These are phyloP conservation scores for Lepidopterella palustris DNA, from an alignment of 495 filamentous ascomycete genomes.

Conservation along the genomic window DNA sequence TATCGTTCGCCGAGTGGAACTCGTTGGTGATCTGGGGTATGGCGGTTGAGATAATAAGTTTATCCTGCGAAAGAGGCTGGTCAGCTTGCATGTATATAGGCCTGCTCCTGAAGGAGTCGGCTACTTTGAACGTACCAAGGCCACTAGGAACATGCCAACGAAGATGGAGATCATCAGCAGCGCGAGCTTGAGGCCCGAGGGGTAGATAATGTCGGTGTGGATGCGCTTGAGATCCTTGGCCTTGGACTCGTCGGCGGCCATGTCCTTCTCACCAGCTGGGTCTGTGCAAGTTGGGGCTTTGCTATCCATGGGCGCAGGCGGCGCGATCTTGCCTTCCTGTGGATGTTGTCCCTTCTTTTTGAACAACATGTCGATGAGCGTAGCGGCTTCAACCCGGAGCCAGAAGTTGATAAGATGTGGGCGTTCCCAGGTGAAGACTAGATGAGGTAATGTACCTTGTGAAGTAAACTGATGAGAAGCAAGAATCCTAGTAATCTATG, in stretches of 20 bases:
- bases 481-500: too few species aligned
- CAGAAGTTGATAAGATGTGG: too few species aligned
- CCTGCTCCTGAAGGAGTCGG: too few species aligned
- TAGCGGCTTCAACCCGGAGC: too few species aligned
- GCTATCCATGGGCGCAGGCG: neutral
- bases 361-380: neutral
- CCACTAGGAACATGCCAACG: neutral
- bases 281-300: too few species aligned
- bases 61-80: too few species aligned
- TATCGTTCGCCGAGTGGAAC: conserved; percentile 10
- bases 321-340: neutral
- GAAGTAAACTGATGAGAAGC: too few species aligned
- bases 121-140: neutral
- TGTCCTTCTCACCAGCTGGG: too few species aligned
- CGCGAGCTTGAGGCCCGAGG: neutral
- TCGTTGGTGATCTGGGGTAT: conserved; percentile 11
- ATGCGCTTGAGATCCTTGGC: neutral
- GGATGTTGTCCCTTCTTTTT: neutral
- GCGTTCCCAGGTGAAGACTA: too few species aligned
- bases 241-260: too few species aligned
- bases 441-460: too few species aligned
- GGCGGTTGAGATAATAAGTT: conserved; percentile 8
- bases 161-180: neutral
- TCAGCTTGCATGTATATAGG: too few species aligned
- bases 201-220: neutral